These are phyloP conservation scores for Lenzites betulinus DNA, from an alignment of 768 basidiomycete genomes.

Conservation along the genomic window DNA sequence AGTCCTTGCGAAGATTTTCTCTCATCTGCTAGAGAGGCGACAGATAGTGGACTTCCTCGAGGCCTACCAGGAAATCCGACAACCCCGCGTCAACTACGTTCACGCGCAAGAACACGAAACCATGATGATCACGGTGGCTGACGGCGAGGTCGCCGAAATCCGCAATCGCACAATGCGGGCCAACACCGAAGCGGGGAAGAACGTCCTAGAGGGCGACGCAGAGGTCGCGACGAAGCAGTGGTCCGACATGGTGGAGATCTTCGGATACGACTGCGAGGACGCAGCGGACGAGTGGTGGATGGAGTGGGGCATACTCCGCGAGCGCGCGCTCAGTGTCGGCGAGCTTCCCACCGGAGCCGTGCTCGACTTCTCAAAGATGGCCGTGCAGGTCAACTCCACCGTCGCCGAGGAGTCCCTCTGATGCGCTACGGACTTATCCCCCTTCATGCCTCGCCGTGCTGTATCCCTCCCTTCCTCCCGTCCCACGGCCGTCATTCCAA, in stretches of 20 bases:
- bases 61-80: conserved; percentile 39
- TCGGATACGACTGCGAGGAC: conserved; percentile 39
- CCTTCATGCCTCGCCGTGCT: neutral
- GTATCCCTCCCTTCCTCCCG: neutral
- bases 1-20: conserved; percentile 42
- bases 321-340: conserved; percentile 17
- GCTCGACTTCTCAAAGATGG: conserved; percentile 11
- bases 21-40: conserved; percentile 31
- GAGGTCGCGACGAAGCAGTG: conserved; percentile 26
- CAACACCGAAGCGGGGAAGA: conserved; percentile 23
- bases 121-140: conserved; percentile 22
- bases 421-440: neutral
- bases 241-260: conserved; percentile 34
- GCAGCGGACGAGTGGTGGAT: conserved; percentile 41
- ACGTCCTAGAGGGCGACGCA: conserved; percentile 22
- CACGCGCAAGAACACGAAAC: conserved; percentile 25
- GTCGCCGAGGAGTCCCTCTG: neutral
- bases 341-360: neutral
- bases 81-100: conserved; percentile 29
- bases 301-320: conserved; percentile 34
- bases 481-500: neutral
- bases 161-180: conserved; percentile 31
- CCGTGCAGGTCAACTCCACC: conserved; percentile 5
- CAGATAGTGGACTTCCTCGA: conserved; percentile 37
- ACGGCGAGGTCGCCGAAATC: conserved; percentile 13